Evolutionary conservation across 345 rosid genomes (phyloP).

Genomic region (Gossypium thurberi): DNA sequence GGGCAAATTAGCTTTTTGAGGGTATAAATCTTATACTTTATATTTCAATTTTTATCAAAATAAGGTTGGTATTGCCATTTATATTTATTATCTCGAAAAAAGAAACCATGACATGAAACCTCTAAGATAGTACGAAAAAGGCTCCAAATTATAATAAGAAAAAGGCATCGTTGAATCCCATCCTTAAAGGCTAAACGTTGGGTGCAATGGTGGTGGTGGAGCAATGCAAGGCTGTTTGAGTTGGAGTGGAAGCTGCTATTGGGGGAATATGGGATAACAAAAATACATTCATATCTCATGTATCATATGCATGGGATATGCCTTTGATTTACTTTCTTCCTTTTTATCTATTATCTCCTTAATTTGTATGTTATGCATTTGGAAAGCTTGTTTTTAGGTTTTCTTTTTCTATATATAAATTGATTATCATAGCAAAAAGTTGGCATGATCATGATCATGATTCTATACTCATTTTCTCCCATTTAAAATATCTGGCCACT

Average conservation of each 20-base stretch:
- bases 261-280: not conserved
- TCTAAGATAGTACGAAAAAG: constrained; percentile 7
- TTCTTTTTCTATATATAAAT: too few relatives aligned
- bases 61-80: not conserved
- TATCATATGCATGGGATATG: constrained; percentile 25
- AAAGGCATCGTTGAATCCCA: not conserved
- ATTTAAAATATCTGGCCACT: too few relatives aligned
- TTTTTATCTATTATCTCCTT: not conserved
- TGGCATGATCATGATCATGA: not conserved
- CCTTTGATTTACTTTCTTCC: not conserved
- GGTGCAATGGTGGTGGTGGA: constrained; percentile 30
- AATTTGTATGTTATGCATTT: constrained; percentile 25
- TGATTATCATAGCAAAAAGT: not conserved
- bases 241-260: not conserved
- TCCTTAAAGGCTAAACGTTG: constrained; percentile 9
- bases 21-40: not conserved
- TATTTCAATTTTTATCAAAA: not conserved
- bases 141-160: not conserved
- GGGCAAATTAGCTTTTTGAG: constrained; percentile 5
- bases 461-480: not conserved
- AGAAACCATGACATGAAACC: constrained; percentile 11
- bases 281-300: not conserved
- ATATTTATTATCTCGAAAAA: not conserved
- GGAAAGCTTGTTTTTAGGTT: constrained; percentile 17
- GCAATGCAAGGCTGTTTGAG: constrained; percentile 29